Base-by-base conservation (phyloP, 2,329 filamentous ascomycete species). In the Talaromyces albobiverticillius region DNA sequence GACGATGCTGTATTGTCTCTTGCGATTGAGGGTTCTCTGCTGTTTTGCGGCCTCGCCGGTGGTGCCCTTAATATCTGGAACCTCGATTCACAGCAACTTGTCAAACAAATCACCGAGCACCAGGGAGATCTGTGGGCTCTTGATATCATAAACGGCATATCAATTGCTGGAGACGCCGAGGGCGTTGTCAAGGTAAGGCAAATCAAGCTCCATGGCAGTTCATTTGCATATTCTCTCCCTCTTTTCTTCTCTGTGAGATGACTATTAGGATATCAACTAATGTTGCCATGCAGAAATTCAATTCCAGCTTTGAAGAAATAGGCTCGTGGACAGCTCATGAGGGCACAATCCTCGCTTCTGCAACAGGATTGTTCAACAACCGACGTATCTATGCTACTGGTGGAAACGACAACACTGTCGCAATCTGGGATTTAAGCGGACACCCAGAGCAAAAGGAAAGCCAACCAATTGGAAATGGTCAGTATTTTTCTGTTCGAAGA, bases 41-140 rank as follows among this genome's bases (percentile, higher is more conserved):
- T 99, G 4, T 99, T 97, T 67, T 90, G 89, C 56, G 94, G 94
- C 45, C 88, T 95, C 62, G 82, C 91, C 1, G 86, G 89, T 36
- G 95, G 94, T 20, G 83, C 95, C 48, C 84, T 99, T 56, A 93
- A 97, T 68, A 83, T 99, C 10, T 99, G 95, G 93, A 95, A 99
- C 67, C 79, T 99, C 13, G 93, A 97, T 67, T 97, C 94, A 0
- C 86, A 88, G 51, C 94, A 99, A 71, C 86, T 94, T 46, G 80
- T 99, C 42, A 82, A 94, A 54, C 91, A 90, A 16, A 87, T 99
- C 65, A 91, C 88, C 66, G 85, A 87, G 1, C 88, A 91, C 62
- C 83, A 83, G 31, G 86, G 86, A 41, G 90, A 97, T 68, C 83
- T 97, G 46, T 90, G 95, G 78, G 87, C 90, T 0, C 78, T 97